Percentiles rank a stretch among this genome's conserved stretches.
phyloP scores from a whole-genome alignment of 2,329 filamentous ascomycete species.

The Ophiostoma montium region DNA sequence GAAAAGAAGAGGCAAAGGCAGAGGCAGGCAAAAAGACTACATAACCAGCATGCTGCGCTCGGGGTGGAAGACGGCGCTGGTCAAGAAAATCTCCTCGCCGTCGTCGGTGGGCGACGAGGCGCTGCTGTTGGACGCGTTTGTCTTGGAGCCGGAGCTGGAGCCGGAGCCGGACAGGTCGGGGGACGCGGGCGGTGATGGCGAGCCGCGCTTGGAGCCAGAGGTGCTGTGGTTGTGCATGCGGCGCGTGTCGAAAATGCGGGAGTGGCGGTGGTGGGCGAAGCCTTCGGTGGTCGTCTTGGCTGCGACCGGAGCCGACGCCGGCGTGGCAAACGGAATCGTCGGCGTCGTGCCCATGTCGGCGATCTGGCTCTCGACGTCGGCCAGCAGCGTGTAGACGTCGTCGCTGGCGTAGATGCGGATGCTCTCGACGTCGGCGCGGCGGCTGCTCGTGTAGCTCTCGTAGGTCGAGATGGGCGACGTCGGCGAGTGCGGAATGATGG shows the following conservation, averaged over 20 bases:
- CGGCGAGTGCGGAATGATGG: slow-evolving; percentile 6
- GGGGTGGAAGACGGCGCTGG: slow-evolving; percentile 36
- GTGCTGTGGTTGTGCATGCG: slow-evolving; percentile 32
- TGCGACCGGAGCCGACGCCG: neutral
- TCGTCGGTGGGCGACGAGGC: slow-evolving; percentile 7
- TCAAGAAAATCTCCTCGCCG: slow-evolving; percentile 28
- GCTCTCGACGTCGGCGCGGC: slow-evolving; percentile 40
- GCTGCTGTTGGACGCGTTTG: slow-evolving; percentile 6
- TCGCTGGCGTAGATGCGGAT: slow-evolving; percentile 55
- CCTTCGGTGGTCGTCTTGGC: neutral
- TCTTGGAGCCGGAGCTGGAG: slow-evolving; percentile 7
- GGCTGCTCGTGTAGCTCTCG: neutral
- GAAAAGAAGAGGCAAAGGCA: neutral
- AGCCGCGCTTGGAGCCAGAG: slow-evolving; percentile 16
- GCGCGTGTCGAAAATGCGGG: too few relatives aligned
- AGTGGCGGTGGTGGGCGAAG: too few relatives aligned
- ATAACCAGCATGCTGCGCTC: slow-evolving; percentile 10
- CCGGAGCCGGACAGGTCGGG: slow-evolving; percentile 13
- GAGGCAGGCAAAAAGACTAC: neutral
- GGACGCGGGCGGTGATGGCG: slow-evolving; percentile 20
- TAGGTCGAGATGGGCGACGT: slow-evolving; percentile 8
- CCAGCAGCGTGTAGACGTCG: slow-evolving; percentile 51
- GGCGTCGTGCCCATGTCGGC: slow-evolving; percentile 22
- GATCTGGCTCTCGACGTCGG: slow-evolving; percentile 51
- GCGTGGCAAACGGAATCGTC: neutral